Conservation (phyloP, 495 filamentous ascomycete genomes). For the Penicillium paxilli region DNA sequence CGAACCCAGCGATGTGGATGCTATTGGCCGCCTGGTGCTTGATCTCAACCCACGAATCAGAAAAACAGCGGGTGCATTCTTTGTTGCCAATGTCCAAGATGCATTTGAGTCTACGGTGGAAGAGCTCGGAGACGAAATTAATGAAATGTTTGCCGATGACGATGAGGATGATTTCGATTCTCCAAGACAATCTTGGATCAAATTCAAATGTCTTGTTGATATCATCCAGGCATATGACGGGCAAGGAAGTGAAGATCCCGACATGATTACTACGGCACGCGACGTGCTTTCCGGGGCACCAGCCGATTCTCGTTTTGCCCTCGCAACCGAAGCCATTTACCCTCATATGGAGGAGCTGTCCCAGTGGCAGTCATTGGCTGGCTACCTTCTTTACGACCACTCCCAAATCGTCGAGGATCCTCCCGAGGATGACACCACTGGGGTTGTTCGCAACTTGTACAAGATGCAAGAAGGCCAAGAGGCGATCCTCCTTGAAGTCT, state of each 20-base stretch:
- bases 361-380: slow-evolving; percentile 85
- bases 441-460: slow-evolving; percentile 62
- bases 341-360: slow-evolving; percentile 74
- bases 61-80: slow-evolving; percentile 86
- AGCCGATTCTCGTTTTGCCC: slow-evolving; percentile 75
- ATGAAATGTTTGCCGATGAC: slow-evolving; percentile 61
- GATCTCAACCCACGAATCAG: slow-evolving; percentile 81
- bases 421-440: slow-evolving; percentile 51
- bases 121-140: slow-evolving; percentile 79
- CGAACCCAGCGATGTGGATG: slow-evolving; percentile 87
- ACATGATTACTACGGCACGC: slow-evolving; percentile 28
- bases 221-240: slow-evolving; percentile 77
- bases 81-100: slow-evolving; percentile 80
- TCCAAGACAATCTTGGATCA: slow-evolving; percentile 81
- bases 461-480: slow-evolving; percentile 79
- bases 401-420: slow-evolving; percentile 56
- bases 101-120: slow-evolving; percentile 77
- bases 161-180: slow-evolving; percentile 71
- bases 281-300: slow-evolving; percentile 40
- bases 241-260: slow-evolving; percentile 47
- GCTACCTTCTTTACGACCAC: slow-evolving; percentile 91
- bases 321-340: slow-evolving; percentile 83
- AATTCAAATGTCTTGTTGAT: slow-evolving; percentile 85
- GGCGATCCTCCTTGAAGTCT: slow-evolving; percentile 78
- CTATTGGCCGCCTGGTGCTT: slow-evolving; percentile 80